Evolutionary conservation across 2,329 filamentous ascomycete genomes (phyloP).

Genomic region (Cordyceps militaris): DNA sequence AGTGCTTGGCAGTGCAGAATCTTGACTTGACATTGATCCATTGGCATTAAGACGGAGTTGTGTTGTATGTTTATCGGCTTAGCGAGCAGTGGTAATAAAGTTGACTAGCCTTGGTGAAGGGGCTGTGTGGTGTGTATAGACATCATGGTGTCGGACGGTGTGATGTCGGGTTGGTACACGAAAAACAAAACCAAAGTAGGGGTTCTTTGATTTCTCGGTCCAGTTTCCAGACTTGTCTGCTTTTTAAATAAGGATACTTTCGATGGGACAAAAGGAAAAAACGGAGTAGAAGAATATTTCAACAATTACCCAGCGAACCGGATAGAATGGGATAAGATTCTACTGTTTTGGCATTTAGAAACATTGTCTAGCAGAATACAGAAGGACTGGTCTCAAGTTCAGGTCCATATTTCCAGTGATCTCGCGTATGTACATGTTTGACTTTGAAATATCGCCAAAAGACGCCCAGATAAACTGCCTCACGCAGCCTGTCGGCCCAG

Average conservation of each 20-base stretch:
- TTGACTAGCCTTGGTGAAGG: neutral
- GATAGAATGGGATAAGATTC: neutral
- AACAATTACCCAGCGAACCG: neutral
- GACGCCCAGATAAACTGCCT: neutral
- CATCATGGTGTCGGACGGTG: neutral
- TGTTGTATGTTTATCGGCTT: constrained; percentile 10
- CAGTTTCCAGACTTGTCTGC: neutral
- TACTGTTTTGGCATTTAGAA: constrained; percentile 3
- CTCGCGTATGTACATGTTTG: neutral
- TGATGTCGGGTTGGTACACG: neutral
- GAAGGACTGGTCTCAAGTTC: neutral
- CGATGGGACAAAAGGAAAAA: neutral
- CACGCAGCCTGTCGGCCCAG: neutral
- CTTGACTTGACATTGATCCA: neutral
- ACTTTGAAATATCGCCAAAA: neutral
- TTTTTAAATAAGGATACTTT: neutral
- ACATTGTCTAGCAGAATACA: neutral
- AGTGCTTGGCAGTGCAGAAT: neutral
- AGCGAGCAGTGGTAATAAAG: constrained; percentile 10
- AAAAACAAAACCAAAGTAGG: constrained; percentile 12
- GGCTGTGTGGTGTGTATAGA: neutral
- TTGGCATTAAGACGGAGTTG: constrained; percentile 12
- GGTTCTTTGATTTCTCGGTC: neutral
- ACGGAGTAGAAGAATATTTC: neutral
- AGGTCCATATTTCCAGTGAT: neutral